phyloP scores from a whole-genome alignment of 352 stramenopile species.

The Globisporangium cylindrosporum region DNA sequence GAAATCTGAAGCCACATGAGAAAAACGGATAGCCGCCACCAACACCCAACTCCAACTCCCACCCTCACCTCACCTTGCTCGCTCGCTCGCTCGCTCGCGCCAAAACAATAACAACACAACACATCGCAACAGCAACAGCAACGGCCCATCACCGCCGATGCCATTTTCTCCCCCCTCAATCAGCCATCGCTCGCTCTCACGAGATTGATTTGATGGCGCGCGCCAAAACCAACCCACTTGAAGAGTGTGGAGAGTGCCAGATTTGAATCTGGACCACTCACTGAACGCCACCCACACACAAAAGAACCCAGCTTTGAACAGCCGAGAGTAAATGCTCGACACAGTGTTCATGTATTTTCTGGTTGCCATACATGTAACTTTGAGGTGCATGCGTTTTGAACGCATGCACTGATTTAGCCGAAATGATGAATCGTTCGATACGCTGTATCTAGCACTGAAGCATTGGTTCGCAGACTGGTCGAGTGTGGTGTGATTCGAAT shows the following conservation, averaged over 20 bases:
- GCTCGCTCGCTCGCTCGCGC: background rate
- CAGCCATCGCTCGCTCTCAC: background rate
- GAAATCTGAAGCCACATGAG: slow-evolving; percentile 13
- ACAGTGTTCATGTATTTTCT: background rate
- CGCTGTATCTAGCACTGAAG: background rate
- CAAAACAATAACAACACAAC: background rate
- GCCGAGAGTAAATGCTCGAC: background rate
- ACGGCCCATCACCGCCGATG: background rate
- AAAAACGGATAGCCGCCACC: background rate
- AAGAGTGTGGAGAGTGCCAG: slow-evolving; percentile 8
- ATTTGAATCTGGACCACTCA: slow-evolving; percentile 15
- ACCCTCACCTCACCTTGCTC: background rate
- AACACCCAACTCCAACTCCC: background rate
- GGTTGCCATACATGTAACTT: no score
- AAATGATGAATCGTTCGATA: background rate
- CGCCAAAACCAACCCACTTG: slow-evolving; percentile 1
- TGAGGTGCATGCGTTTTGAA: no score
- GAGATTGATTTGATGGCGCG: background rate
- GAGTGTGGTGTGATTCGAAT: background rate
- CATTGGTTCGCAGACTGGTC: no score
- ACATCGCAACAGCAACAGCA: background rate
- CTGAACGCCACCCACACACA: slow-evolving; percentile 3
- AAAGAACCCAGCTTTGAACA: background rate
- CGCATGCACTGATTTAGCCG: background rate
- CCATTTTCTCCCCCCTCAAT: background rate